Percentiles rank a stretch among this genome's conserved stretches.
These are phyloP conservation scores for Ustilago shanxiensis DNA, from an alignment of 1,284 basidiomycete species.

Conservation along the genomic window DNA sequence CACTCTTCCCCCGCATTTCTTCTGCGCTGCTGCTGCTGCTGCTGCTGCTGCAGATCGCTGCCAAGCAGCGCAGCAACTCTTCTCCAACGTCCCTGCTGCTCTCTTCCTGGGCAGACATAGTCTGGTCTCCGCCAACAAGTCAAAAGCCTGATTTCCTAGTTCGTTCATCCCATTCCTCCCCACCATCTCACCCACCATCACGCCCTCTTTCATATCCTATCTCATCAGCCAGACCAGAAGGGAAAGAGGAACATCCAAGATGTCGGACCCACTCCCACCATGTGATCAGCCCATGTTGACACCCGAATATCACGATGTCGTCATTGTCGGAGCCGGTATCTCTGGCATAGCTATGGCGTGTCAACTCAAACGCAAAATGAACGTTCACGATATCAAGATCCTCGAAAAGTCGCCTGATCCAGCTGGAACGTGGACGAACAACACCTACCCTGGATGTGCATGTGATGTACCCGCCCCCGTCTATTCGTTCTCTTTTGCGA, in stretches of 20 bases:
- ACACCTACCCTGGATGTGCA: conserved; percentile 63
- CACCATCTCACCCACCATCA: background rate
- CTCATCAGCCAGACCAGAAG: background rate
- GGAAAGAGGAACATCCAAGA: background rate
- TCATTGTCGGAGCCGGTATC: conserved; percentile 65
- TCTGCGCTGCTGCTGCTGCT: too few species aligned
- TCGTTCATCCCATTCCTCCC: background rate
- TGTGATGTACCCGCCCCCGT: conserved; percentile 68
- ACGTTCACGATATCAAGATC: conserved; percentile 59
- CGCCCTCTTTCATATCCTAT: background rate
- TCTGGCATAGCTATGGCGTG: conserved; percentile 62
- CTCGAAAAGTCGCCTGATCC: conserved; percentile 51
- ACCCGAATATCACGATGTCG: conserved; percentile 64
- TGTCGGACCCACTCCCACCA: conserved; percentile 11
- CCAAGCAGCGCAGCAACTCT: background rate
- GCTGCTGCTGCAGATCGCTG: background rate
- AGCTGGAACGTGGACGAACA: conserved; percentile 61
- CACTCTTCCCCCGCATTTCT: background rate
- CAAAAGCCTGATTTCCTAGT: too few species aligned
- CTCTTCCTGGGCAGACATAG: background rate
- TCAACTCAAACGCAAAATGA: conserved; percentile 59
- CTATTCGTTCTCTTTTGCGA: conserved; percentile 67
- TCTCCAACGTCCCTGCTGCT: background rate
- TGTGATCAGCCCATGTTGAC: conserved; percentile 35
- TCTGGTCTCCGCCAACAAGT: background rate